These are phyloP conservation scores for Oehlia diaphana DNA, from an alignment of 192 early-diverging fungal species.

Conservation along the genomic window DNA sequence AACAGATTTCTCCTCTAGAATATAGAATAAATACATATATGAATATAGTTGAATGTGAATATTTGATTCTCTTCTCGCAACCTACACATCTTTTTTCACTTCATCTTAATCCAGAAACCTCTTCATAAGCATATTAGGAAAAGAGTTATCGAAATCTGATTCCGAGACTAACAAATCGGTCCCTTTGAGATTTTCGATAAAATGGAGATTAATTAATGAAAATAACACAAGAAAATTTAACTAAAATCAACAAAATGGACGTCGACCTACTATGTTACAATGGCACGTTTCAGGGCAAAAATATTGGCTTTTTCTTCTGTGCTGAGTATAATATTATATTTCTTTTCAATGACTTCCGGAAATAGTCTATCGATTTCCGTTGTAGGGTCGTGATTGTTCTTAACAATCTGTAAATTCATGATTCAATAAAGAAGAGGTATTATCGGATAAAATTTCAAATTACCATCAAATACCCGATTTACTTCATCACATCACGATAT, in stretches of 20 bases:
- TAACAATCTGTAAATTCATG: conserved; percentile 20
- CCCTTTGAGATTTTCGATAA: conserved; percentile 19
- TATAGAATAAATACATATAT: background rate
- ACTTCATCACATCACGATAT: conserved; percentile 31
- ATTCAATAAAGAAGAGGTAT: conserved; percentile 18
- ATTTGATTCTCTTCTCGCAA: conserved; percentile 8
- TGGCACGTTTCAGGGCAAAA: conserved; percentile 1
- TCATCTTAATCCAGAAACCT: no score
- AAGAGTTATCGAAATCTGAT: conserved; percentile 29
- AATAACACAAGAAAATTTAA: conserved; percentile 7
- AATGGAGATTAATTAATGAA: background rate
- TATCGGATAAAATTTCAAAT: conserved; percentile 21
- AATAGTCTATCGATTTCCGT: conserved; percentile 20
- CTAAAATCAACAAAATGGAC: background rate
- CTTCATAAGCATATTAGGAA: conserved; percentile 32
- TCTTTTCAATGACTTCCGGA: conserved; percentile 6
- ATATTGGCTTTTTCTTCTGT: conserved; percentile 14
- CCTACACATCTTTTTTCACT: conserved; percentile 31
- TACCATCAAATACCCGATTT: conserved; percentile 17
- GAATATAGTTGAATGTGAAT: background rate
- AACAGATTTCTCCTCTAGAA: conserved; percentile 33
- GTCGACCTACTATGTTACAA: conserved; percentile 20
- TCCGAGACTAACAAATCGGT: conserved; percentile 28
- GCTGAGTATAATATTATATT: conserved; percentile 18
- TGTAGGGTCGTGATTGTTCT: conserved; percentile 8